Conservation (phyloP, 2,329 filamentous ascomycete genomes). For the Clonostachys sp. region DNA sequence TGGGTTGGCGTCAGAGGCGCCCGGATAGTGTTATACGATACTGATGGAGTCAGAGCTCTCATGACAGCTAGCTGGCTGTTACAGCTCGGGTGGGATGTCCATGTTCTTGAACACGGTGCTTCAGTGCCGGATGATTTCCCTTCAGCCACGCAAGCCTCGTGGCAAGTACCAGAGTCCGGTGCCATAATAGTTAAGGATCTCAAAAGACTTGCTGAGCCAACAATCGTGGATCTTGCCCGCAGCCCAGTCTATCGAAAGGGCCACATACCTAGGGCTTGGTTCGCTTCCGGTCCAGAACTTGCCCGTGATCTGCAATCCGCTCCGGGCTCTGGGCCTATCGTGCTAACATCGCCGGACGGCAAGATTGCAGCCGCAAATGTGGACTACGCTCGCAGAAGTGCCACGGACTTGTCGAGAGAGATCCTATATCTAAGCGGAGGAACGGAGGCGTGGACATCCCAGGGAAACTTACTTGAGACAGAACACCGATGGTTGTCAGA, state of each 20-base stretch:
- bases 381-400: conserved; percentile 2
- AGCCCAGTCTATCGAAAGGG: conserved; percentile 18
- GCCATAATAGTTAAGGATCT: conserved; percentile 6
- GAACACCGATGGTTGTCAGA: conserved; percentile 17
- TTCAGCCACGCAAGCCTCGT: background rate
- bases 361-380: conserved; percentile 6
- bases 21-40: conserved; percentile 19
- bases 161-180: background rate
- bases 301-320: conserved; percentile 11
- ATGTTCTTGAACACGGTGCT: conserved; percentile 12
- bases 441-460: conserved; percentile 15
- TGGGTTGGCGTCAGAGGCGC: conserved; percentile 21
- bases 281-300: conserved; percentile 21
- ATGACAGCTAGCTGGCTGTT: conserved; percentile 21
- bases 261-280: conserved; percentile 20
- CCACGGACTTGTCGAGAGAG: conserved; percentile 1
- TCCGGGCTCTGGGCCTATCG: conserved; percentile 11
- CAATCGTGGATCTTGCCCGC: conserved; percentile 18
- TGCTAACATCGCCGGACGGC: conserved; percentile 13
- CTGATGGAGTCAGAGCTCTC: conserved; percentile 16
- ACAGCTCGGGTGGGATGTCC: conserved; percentile 21
- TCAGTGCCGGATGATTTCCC: conserved; percentile 5
- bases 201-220: conserved; percentile 5
- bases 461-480: conserved; percentile 12
- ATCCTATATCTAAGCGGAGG: conserved; percentile 15